Percentiles rank a stretch among this genome's conserved stretches.
Conservation (phyloP, 148 eudicot genomes). For the Fagopyrum homotropicum region DNA sequence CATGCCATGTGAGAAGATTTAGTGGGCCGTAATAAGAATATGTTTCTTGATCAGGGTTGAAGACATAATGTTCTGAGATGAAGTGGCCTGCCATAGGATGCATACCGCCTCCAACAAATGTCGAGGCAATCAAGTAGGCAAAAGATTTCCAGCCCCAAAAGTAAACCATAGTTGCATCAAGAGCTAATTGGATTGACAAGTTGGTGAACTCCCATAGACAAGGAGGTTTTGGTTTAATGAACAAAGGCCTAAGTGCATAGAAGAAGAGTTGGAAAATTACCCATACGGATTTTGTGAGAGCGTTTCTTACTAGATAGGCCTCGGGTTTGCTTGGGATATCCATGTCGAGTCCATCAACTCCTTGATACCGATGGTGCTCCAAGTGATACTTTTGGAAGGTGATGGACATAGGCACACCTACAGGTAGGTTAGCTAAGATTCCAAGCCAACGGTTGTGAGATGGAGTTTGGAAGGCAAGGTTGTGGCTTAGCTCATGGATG, state of each 20-base stretch:
- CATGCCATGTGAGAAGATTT: slow-evolving; percentile 79
- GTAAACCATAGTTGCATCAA: slow-evolving; percentile 58
- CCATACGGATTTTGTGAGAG: slow-evolving; percentile 72
- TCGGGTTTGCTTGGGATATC: slow-evolving; percentile 76
- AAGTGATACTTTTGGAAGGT: slow-evolving; percentile 97
- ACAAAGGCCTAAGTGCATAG: slow-evolving; percentile 80
- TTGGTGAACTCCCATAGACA: slow-evolving; percentile 83
- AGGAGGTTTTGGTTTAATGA: slow-evolving; percentile 89
- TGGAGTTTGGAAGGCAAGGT: slow-evolving; percentile 88
- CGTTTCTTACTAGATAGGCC: slow-evolving; percentile 57
- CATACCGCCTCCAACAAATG: slow-evolving; percentile 93
- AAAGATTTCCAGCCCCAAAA: slow-evolving; percentile 77
- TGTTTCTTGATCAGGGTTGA: slow-evolving; percentile 77
- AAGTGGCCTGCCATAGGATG: slow-evolving; percentile 98
- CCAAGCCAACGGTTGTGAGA: slow-evolving; percentile 87
- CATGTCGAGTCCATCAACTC: slow-evolving; percentile 88
- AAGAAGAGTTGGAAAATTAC: slow-evolving; percentile 79
- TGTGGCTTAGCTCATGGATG: slow-evolving; percentile 91
- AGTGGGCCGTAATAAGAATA: slow-evolving; percentile 86
- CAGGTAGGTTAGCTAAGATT: slow-evolving; percentile 87
- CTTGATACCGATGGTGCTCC: slow-evolving; percentile 91
- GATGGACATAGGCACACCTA: slow-evolving; percentile 92
- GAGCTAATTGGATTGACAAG: slow-evolving; percentile 48
- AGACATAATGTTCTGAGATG: slow-evolving; percentile 87
- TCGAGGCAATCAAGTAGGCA: slow-evolving; percentile 61